Base-by-base conservation (phyloP, 2,329 filamentous ascomycete species). In the Aspergillus melleus region DNA sequence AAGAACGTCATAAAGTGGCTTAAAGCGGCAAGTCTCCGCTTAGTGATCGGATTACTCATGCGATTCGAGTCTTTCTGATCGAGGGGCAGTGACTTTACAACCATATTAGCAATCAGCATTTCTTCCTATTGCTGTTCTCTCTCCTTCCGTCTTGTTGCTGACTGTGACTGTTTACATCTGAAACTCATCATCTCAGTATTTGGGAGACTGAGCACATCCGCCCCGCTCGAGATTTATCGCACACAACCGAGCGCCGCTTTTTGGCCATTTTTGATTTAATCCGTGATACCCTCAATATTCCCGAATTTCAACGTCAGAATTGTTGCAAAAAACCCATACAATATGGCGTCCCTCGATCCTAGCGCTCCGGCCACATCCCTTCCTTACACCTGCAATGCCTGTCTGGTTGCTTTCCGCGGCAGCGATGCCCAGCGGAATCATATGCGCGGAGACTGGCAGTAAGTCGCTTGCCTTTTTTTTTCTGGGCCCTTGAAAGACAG, bases 381-480 rank as follows among this genome's bases (percentile, higher is more conserved):
- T 74, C 94, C 95, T 1, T 99, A 94, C 80, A 98, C 94, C 58
- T 99, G 95, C 87, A 99, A 98, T 78, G 95, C 93, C 60, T 99
- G 95, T 74, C 92, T 96, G 76, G 93, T 99, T 68, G 95, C 94
- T 55, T 99, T 98, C 79, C 89, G 94, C 66, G 92, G 91, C 73
- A 92, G 91, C 75, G 94, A 98, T 74, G 84, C 96, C 58, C 95
- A 99, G 80, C 89, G 95, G 75, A 88, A 87, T 42, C 95, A 99
- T 75, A 99, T 99, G 95, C 92, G 95, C 77, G 95, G 90, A 69
- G 95, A 99, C 80, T 99, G 95, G 95, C 94, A 99, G 90, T 95
- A 84, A 80, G 91, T 88, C 14, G 52, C 26, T 30, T 54, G 16
- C 14, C 19, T 8, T 22, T 60, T 52, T 61, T 53, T 42, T 30